A percentile compares a stretch with the other conserved stretches of the same genome.
These are phyloP conservation scores for Schwanniomyces yamadae DNA, from an alignment of 805 yeast genomes.

Conservation along the genomic window DNA sequence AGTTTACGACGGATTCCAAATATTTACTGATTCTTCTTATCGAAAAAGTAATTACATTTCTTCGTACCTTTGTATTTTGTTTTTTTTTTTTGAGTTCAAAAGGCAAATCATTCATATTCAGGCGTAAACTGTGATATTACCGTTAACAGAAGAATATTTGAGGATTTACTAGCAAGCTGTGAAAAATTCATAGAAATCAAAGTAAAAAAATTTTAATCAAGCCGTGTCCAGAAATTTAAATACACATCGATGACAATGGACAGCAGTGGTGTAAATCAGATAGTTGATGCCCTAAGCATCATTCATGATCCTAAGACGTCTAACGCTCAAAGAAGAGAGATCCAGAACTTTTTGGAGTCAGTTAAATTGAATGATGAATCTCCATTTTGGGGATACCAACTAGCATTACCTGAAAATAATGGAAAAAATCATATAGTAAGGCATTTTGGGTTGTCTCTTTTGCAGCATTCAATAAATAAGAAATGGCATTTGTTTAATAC, in stretches of 20 bases:
- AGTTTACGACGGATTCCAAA: no score
- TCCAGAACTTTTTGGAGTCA: conserved; percentile 67
- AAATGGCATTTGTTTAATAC: conserved; percentile 55
- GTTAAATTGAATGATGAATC: conserved; percentile 78
- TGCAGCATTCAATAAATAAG: conserved; percentile 67
- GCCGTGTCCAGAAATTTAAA: no score
- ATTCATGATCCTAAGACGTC: conserved; percentile 66
- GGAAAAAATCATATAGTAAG: conserved; percentile 67
- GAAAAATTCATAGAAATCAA: no score
- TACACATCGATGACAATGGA: conserved; percentile 55
- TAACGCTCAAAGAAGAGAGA: conserved; percentile 54
- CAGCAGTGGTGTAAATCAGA: conserved; percentile 65
- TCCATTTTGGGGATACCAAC: conserved; percentile 89
- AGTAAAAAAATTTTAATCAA: no score
- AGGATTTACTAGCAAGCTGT: no score
- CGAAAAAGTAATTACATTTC: no score
- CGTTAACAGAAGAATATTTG: no score
- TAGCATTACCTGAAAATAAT: conserved; percentile 64
- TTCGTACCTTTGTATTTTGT: no score
- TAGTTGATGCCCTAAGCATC: conserved; percentile 72
- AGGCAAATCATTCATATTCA: no score
- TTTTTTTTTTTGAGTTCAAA: no score
- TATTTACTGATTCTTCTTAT: no score
- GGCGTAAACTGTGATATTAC: no score
- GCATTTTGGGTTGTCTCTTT: conserved; percentile 83